These are phyloP conservation scores for Myochromella boudieri DNA, from an alignment of 768 basidiomycete species.

Conservation along the genomic window DNA sequence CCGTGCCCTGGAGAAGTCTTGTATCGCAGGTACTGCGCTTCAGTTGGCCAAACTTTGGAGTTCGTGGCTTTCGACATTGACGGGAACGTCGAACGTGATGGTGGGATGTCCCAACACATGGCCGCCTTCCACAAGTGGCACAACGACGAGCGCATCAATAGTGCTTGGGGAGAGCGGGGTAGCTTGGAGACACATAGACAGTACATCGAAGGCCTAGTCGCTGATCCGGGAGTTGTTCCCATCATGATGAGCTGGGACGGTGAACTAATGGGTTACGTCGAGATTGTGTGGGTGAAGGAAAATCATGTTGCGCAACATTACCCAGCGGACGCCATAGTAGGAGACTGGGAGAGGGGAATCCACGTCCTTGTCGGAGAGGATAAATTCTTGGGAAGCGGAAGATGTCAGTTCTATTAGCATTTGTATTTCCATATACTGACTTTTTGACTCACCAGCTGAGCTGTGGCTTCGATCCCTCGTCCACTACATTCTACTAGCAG, in stretches of 20 bases:
- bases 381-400: slow-evolving; percentile 40
- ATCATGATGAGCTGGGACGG: slow-evolving; percentile 50
- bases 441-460: slow-evolving; percentile 23
- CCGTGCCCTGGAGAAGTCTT: slow-evolving; percentile 38
- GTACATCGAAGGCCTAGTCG: slow-evolving; percentile 34
- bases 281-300: slow-evolving; percentile 48
- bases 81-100: slow-evolving; percentile 21
- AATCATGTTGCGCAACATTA: slow-evolving; percentile 31
- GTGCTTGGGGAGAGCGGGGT: slow-evolving; percentile 46
- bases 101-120: slow-evolving; percentile 32
- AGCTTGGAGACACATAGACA: slow-evolving; percentile 40
- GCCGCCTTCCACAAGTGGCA: slow-evolving; percentile 49
- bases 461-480: slow-evolving; percentile 35
- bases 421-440: neutral
- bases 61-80: slow-evolving; percentile 32
- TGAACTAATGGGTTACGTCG: slow-evolving; percentile 42
- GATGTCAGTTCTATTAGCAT: slow-evolving; percentile 31
- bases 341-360: slow-evolving; percentile 34
- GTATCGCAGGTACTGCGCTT: slow-evolving; percentile 38
- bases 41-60: slow-evolving; percentile 30
- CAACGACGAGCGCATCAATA: slow-evolving; percentile 45
- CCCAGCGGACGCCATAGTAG: slow-evolving; percentile 19
- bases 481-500: slow-evolving; percentile 44
- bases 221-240: slow-evolving; percentile 37
- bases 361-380: slow-evolving; percentile 49